Conservation (phyloP, 768 basidiomycete genomes). For the Suillus occidentalis region DNA sequence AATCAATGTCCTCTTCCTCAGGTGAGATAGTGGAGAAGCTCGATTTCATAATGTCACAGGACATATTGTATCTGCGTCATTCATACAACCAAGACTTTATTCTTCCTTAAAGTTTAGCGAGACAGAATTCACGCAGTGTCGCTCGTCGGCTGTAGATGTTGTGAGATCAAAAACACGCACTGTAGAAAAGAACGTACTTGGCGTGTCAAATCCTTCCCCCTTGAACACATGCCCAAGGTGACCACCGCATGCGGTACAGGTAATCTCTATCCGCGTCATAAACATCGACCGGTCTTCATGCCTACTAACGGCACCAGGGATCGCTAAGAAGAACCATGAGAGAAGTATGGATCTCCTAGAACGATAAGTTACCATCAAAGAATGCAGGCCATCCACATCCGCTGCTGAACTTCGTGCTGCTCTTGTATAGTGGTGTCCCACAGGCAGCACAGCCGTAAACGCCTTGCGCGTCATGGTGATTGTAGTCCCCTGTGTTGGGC, state of each 20-base stretch:
- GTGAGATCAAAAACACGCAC: neutral
- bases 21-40: neutral
- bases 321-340: slow-evolving; percentile 47
- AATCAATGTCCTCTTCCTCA: neutral
- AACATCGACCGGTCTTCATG: slow-evolving; percentile 53
- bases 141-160: slow-evolving; percentile 61
- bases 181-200: slow-evolving; percentile 50
- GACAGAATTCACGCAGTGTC: slow-evolving; percentile 89
- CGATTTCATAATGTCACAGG: neutral
- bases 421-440: slow-evolving; percentile 82
- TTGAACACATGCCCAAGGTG: slow-evolving; percentile 97
- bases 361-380: slow-evolving; percentile 67
- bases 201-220: slow-evolving; percentile 80
- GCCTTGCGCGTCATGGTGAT: slow-evolving; percentile 65
- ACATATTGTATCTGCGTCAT: neutral
- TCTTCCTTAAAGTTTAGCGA: slow-evolving; percentile 71
- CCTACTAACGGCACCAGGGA: slow-evolving; percentile 83
- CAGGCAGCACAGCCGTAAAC: slow-evolving; percentile 82
- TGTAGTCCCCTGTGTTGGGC: slow-evolving; percentile 77
- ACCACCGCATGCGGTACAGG: slow-evolving; percentile 86
- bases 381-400: slow-evolving; percentile 99
- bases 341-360: neutral
- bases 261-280: slow-evolving; percentile 80
- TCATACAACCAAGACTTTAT: slow-evolving; percentile 8
- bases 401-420: slow-evolving; percentile 86